Percentiles rank a stretch among this genome's conserved stretches.
phyloP scores from a whole-genome alignment of 768 basidiomycete species.

The Hygrophorus pudorinus region DNA sequence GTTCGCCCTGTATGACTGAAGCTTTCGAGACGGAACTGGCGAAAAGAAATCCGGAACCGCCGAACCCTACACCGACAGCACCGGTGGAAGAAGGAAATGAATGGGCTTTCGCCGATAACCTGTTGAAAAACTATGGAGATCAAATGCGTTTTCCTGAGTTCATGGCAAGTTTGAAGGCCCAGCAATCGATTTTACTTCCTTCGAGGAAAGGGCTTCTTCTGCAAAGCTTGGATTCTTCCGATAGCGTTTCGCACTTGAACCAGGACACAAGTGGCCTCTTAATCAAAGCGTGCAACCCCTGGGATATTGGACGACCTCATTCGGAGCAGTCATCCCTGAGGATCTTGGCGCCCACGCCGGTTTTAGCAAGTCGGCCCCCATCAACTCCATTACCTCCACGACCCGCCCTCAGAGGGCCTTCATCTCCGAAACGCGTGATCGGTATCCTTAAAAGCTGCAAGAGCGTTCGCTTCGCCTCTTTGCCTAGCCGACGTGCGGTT shows the following conservation, averaged over 20 bases:
- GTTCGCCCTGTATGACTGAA: background rate
- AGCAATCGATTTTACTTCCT: background rate
- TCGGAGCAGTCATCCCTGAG: constrained; percentile 5
- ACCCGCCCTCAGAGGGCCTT: constrained; percentile 5
- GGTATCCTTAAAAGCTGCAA: constrained; percentile 31
- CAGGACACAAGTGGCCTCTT: background rate
- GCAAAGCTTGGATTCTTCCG: background rate
- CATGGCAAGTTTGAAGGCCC: background rate
- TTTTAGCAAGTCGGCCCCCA: constrained; percentile 13
- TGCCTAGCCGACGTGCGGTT: constrained; percentile 14
- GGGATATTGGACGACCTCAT: background rate
- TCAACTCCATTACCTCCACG: constrained; percentile 14
- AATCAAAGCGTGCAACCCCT: background rate
- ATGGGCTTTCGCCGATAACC: constrained; percentile 27
- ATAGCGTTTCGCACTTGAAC: background rate
- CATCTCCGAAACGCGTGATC: constrained; percentile 16
- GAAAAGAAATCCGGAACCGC: background rate
- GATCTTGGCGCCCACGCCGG: constrained; percentile 9
- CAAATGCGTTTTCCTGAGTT: background rate
- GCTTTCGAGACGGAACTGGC: background rate
- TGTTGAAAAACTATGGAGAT: constrained; percentile 12
- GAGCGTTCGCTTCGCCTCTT: constrained; percentile 33
- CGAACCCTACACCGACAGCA: no score
- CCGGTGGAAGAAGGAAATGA: constrained; percentile 16
- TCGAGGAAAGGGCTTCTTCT: background rate